phyloP scores from a whole-genome alignment of 305 asterid species.

The Fraxinus paxiana region DNA sequence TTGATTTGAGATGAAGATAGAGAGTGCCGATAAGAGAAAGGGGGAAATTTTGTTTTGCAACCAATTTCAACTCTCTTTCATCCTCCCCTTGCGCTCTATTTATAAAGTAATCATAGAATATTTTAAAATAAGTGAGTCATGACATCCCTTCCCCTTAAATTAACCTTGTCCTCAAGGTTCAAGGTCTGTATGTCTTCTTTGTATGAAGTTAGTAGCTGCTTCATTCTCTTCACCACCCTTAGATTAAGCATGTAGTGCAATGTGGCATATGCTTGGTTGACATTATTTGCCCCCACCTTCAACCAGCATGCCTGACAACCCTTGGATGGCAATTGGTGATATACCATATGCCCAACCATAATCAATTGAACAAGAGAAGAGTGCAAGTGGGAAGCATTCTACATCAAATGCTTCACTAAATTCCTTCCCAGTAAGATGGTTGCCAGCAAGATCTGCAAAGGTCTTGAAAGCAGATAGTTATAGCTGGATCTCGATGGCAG shows the following conservation, averaged over 20 bases:
- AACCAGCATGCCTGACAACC: slow-evolving; percentile 83
- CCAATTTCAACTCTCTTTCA: too few species aligned
- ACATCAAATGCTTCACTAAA: slow-evolving; percentile 97
- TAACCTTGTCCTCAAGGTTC: too few species aligned
- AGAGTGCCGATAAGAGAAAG: too few species aligned
- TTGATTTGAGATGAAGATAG: not conserved
- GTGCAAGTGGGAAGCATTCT: slow-evolving; percentile 96
- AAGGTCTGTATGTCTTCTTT: too few species aligned
- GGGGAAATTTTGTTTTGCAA: too few species aligned
- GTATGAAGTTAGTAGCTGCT: too few species aligned
- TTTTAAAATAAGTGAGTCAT: too few species aligned
- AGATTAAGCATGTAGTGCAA: too few species aligned
- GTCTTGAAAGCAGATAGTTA: slow-evolving; percentile 86
- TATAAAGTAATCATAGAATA: too few species aligned
- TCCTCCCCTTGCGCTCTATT: too few species aligned
- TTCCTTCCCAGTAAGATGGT: slow-evolving; percentile 86
- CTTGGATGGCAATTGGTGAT: slow-evolving; percentile 86
- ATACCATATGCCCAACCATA: slow-evolving; percentile 94
- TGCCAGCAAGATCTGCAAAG: slow-evolving; percentile 85
- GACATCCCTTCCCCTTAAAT: too few species aligned
- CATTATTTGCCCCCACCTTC: slow-evolving; percentile 99
- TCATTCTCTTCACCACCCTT: too few species aligned
- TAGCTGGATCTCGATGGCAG: slow-evolving; percentile 70
- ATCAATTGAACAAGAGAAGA: slow-evolving; percentile 88
- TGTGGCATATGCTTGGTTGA: slow-evolving; percentile 41